Evolutionary conservation across 2,329 filamentous ascomycete species (phyloP).

Genomic region (Gnomoniopsis smithogilvyi): DNA sequence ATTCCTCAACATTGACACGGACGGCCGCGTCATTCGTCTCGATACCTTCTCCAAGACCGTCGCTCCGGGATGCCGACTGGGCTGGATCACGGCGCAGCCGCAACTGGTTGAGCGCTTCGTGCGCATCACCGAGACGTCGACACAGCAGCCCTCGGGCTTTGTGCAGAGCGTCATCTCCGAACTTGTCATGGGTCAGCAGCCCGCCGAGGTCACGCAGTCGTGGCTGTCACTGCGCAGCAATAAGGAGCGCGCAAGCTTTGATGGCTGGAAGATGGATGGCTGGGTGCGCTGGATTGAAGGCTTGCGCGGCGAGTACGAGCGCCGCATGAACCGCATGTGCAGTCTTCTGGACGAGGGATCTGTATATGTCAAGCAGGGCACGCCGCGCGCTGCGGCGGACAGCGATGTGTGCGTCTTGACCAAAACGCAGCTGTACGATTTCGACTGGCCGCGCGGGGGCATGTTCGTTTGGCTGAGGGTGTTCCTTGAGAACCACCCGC

Average conservation of each 20-base stretch:
- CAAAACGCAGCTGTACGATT: conserved; percentile 71
- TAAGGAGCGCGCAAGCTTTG: conserved; percentile 44
- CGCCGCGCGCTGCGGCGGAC: conserved; percentile 36
- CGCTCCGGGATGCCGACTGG: conserved; percentile 83
- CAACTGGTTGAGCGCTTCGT: conserved; percentile 69
- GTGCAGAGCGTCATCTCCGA: conserved; percentile 80
- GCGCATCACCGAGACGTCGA: conserved; percentile 73
- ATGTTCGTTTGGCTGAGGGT: conserved; percentile 90
- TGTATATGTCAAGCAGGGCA: conserved; percentile 62
- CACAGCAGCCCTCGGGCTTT: conserved; percentile 85
- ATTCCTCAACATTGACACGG: conserved; percentile 75
- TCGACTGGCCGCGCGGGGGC: conserved; percentile 76
- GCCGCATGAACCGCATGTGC: conserved; percentile 80
- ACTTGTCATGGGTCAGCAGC: conserved; percentile 69
- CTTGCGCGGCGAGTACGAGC: conserved; percentile 78
- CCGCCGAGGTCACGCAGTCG: conserved; percentile 41
- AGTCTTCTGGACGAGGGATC: conserved; percentile 66
- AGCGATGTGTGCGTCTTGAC: conserved; percentile 73
- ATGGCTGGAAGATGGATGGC: conserved; percentile 74
- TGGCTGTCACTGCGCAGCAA: conserved; percentile 42
- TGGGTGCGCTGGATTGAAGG: conserved; percentile 92
- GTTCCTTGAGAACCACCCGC: conserved; percentile 69
- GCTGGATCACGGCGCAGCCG: conserved; percentile 87
- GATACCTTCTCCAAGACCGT: conserved; percentile 95
- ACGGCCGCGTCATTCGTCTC: conserved; percentile 83